A percentile compares a stretch with the other conserved stretches of the same genome.
phyloP scores from a whole-genome alignment of 2,329 filamentous ascomycete species.

The Curvularia eragrostidis region DNA sequence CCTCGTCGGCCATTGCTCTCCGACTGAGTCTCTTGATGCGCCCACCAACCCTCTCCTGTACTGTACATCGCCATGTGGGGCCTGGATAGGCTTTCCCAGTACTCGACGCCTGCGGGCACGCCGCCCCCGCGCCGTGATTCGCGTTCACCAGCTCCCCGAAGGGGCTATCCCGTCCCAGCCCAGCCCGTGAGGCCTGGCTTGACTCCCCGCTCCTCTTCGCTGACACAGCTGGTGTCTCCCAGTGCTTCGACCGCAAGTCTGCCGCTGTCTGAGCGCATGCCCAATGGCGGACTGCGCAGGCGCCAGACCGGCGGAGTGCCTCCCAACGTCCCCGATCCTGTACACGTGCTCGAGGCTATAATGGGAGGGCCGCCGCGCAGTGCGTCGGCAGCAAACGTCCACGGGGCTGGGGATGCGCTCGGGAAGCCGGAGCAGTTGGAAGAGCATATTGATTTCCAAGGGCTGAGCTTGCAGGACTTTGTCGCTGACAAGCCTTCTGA shows the following conservation, averaged over 20 bases:
- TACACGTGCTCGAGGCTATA: constrained; percentile 71
- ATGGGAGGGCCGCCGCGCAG: constrained; percentile 55
- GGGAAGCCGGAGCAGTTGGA: constrained; percentile 60
- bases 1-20: background rate
- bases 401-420: constrained; percentile 36
- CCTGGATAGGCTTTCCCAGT: constrained; percentile 81
- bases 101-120: constrained; percentile 69
- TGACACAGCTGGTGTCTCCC: constrained; percentile 71
- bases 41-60: background rate
- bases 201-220: constrained; percentile 75
- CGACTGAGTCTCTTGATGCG: background rate
- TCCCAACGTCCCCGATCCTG: constrained; percentile 68
- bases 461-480: constrained; percentile 77
- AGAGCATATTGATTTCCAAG: constrained; percentile 78
- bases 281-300: constrained; percentile 73
- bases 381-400: constrained; percentile 19
- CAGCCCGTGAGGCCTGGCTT: constrained; percentile 73
- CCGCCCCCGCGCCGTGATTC: constrained; percentile 69
- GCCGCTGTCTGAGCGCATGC: constrained; percentile 66
- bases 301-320: constrained; percentile 61
- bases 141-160: constrained; percentile 74
- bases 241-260: constrained; percentile 81
- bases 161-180: constrained; percentile 71
- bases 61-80: constrained; percentile 69
- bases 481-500: constrained; percentile 51